These are phyloP conservation scores for Fraxinus floribunda DNA, from an alignment of 305 asterid genomes.

Conservation along the genomic window DNA sequence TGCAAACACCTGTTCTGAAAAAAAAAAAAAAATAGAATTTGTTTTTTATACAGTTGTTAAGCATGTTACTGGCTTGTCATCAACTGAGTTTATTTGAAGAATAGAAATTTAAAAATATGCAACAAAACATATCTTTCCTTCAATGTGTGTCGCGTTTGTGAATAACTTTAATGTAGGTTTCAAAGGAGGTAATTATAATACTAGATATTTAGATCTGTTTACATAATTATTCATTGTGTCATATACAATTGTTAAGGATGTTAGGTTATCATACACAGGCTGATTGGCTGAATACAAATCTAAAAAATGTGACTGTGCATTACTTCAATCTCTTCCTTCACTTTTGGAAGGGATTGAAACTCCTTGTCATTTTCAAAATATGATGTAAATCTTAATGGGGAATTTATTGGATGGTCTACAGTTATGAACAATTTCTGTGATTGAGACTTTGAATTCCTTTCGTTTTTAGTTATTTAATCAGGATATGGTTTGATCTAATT, in stretches of 20 bases:
- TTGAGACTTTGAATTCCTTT: not conserved
- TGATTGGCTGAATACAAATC: not conserved
- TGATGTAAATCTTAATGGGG: not conserved
- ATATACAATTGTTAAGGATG: not conserved
- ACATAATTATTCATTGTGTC: not conserved
- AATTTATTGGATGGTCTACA: not conserved
- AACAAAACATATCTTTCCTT: not conserved
- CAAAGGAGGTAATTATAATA: not conserved
- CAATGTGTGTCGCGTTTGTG: not conserved
- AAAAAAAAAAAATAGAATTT: not conserved
- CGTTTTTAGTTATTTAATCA: not conserved
- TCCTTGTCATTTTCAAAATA: not conserved
- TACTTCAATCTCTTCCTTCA: not conserved
- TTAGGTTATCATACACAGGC: not conserved
- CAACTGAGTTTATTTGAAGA: constrained; percentile 12
- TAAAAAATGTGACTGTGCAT: not conserved
- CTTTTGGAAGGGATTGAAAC: not conserved
- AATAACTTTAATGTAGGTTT: not conserved
- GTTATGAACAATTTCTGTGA: not conserved
- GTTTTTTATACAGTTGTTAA: constrained; percentile 9
- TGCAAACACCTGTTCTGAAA: not conserved
- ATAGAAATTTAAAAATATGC: not conserved
- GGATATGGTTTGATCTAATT: not conserved
- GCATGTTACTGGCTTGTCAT: constrained; percentile 4
- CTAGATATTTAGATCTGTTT: not conserved